Base-by-base conservation (phyloP, 805 yeast species). In the Starmerella powellii region DNA sequence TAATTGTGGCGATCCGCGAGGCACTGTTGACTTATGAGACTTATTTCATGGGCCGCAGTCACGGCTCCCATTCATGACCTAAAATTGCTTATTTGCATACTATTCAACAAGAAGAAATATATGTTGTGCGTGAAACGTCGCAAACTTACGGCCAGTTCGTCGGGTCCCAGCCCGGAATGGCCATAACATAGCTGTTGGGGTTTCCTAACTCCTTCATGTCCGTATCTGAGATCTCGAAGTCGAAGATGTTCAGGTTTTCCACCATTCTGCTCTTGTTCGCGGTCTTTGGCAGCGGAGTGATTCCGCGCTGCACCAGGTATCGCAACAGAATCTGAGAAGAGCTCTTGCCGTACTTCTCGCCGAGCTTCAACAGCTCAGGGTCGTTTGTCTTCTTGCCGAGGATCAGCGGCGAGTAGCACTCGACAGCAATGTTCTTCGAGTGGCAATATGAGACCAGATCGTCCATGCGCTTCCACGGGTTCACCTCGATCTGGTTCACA, bases 321-420 rank as follows among this genome's bases (percentile, higher is more conserved):
- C 64, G 59, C 33, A 73, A 60, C 41, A 71, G 59, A 1, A 73
- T 54, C 48, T 72, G 77, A 0, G 73, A 74, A 4, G 67, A 59
- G 6, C 62, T 49, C 43, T 61, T 63, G 34, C 55, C 48, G 53
- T 71, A 64, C 49, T 69, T 70, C 18, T 57, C 48, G 34, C 63
- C 59, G 27, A 71, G 55, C 32, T 53, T 56, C 16, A 48, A 58
- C 30, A 70, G 53, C 17, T 50, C 47, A 5, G 59, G 56, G 45
- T 65, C 50, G 45, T 56, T 46, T 58, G 54, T 65, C 70, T 26
- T 76, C 76, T 49, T 72, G 8, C 88, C 84, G 46, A 71, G 71
- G 2, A 80, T 76, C 55, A 86, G 70, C 6, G 95, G 95, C 6
- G 91, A 76, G 62, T 72, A 86, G 0, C 93, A 87, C 57, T 81